Evolutionary conservation across 345 rosid species (phyloP).

Genomic region (Aquilaria yunnanensis): DNA sequence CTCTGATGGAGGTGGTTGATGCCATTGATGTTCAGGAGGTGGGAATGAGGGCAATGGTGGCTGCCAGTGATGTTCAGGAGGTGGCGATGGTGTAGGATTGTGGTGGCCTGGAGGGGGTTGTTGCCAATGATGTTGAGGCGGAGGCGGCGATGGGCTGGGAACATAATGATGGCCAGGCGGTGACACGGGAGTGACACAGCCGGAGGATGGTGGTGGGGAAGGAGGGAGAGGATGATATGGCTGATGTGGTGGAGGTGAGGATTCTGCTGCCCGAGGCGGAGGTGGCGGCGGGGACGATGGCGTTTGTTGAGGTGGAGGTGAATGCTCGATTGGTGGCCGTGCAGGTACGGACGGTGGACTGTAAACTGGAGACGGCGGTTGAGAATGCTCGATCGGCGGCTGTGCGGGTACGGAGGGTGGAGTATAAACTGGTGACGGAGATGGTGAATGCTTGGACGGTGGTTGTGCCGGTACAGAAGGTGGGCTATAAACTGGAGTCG

Average conservation of each 20-base stretch:
- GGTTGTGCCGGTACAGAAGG: slow-evolving; percentile 38
- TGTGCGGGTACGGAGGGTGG: slow-evolving; percentile 18
- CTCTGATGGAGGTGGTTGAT: slow-evolving; percentile 19
- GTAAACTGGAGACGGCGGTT: slow-evolving; percentile 18
- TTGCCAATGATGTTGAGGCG: slow-evolving; percentile 20
- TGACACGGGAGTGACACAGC: slow-evolving; percentile 19
- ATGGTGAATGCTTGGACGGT: slow-evolving; percentile 24
- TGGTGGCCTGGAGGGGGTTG: slow-evolving; percentile 33
- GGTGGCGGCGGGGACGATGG: slow-evolving; percentile 12
- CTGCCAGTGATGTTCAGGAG: slow-evolving; percentile 22
- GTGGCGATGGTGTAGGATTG: slow-evolving; percentile 13
- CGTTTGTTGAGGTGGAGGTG: slow-evolving; percentile 18
- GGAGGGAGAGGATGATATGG: slow-evolving; percentile 13
- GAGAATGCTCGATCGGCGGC: slow-evolving; percentile 19
- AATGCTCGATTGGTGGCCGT: background rate
- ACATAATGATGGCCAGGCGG: slow-evolving; percentile 9
- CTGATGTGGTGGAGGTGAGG: slow-evolving; percentile 20
- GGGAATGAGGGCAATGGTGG: slow-evolving; percentile 13
- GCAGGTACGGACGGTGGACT: slow-evolving; percentile 8
- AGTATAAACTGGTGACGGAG: slow-evolving; percentile 26
- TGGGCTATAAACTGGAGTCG: slow-evolving; percentile 13
- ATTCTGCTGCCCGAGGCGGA: background rate
- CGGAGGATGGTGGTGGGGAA: slow-evolving; percentile 28
- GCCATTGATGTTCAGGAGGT: slow-evolving; percentile 21
- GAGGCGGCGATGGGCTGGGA: slow-evolving; percentile 6